These are phyloP conservation scores for Paracorniculantispora psalliotae DNA, from an alignment of 2,329 filamentous ascomycete species.

Conservation along the genomic window DNA sequence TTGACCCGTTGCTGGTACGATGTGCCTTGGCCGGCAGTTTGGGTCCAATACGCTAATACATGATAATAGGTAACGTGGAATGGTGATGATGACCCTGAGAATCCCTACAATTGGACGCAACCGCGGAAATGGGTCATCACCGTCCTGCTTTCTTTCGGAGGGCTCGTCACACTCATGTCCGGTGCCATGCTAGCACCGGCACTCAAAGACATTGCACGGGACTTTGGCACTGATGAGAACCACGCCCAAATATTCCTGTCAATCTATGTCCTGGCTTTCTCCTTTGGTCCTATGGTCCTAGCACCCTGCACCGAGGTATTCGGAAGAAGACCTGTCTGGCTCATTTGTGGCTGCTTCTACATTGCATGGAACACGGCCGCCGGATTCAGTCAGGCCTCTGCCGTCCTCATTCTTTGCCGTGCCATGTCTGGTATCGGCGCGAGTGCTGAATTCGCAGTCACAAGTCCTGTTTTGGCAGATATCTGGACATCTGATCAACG, in stretches of 20 bases:
- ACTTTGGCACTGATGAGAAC: conserved; percentile 24
- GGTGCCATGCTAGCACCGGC: conserved; percentile 34
- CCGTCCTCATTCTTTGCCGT: conserved; percentile 27
- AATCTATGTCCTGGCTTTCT: conserved; percentile 31
- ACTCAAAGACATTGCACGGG: conserved; percentile 26
- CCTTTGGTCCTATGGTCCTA: conserved; percentile 29
- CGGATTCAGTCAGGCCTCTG: conserved; percentile 26
- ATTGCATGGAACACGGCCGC: conserved; percentile 33
- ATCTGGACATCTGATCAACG: conserved; percentile 31
- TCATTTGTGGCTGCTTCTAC: conserved; percentile 28
- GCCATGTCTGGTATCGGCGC: conserved; percentile 23
- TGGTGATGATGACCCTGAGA: conserved; percentile 39
- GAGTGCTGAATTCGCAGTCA: conserved; percentile 25
- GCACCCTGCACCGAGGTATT: conserved; percentile 31
- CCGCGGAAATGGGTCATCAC: conserved; percentile 21
- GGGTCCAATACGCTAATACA: background rate
- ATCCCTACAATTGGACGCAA: conserved; percentile 7
- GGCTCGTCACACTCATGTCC: conserved; percentile 32
- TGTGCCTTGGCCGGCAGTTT: background rate
- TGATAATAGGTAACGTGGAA: conserved; percentile 38
- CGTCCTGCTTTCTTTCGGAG: conserved; percentile 28
- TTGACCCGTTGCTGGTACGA: conserved; percentile 3
- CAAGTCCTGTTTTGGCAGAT: conserved; percentile 33
- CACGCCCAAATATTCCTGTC: conserved; percentile 29
- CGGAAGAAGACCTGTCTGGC: conserved; percentile 30